A percentile compares a stretch with the other conserved stretches of the same genome.
Conservation (phyloP, 1,284 basidiomycete species). For the Hypsizygus ulmarius region DNA sequence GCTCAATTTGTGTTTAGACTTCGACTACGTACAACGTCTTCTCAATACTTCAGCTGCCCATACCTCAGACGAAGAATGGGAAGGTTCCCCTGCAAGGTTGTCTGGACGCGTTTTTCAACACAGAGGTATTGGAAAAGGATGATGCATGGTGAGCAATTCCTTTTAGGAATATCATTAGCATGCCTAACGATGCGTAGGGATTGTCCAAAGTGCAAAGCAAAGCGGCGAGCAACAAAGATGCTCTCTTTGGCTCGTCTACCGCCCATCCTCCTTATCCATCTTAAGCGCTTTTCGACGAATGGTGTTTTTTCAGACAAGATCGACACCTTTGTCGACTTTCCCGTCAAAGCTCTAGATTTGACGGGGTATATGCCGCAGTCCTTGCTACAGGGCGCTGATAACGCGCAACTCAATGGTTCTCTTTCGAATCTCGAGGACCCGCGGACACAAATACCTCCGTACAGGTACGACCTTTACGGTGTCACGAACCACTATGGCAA, state of each 20-base stretch:
- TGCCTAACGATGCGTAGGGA: slow-evolving; percentile 53
- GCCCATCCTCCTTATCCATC: slow-evolving; percentile 90
- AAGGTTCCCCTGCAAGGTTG: slow-evolving; percentile 79
- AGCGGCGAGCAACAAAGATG: slow-evolving; percentile 80
- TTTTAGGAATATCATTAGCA: background rate
- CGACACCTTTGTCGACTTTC: slow-evolving; percentile 89
- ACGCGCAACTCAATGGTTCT: slow-evolving; percentile 35
- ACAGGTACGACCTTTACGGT: slow-evolving; percentile 84
- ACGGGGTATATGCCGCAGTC: slow-evolving; percentile 89
- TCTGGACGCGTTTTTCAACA: slow-evolving; percentile 87
- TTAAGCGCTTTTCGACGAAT: slow-evolving; percentile 93
- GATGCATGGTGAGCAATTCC: slow-evolving; percentile 80
- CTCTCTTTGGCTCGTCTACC: slow-evolving; percentile 92
- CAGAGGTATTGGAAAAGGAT: slow-evolving; percentile 89
- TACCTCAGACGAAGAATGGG: slow-evolving; percentile 67
- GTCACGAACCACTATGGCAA: slow-evolving; percentile 94
- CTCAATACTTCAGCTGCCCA: slow-evolving; percentile 92
- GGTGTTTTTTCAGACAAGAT: slow-evolving; percentile 96
- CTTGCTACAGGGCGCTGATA: slow-evolving; percentile 62
- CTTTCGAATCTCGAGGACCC: slow-evolving; percentile 64
- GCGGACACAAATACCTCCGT: slow-evolving; percentile 78
- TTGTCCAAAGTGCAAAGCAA: slow-evolving; percentile 88
- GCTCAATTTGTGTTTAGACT: slow-evolving; percentile 54
- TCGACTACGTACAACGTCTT: slow-evolving; percentile 98
- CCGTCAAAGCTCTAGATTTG: slow-evolving; percentile 79